Evolutionary conservation across 1,284 basidiomycete species (phyloP).

Genomic region (Cryptococcus sp.): DNA sequence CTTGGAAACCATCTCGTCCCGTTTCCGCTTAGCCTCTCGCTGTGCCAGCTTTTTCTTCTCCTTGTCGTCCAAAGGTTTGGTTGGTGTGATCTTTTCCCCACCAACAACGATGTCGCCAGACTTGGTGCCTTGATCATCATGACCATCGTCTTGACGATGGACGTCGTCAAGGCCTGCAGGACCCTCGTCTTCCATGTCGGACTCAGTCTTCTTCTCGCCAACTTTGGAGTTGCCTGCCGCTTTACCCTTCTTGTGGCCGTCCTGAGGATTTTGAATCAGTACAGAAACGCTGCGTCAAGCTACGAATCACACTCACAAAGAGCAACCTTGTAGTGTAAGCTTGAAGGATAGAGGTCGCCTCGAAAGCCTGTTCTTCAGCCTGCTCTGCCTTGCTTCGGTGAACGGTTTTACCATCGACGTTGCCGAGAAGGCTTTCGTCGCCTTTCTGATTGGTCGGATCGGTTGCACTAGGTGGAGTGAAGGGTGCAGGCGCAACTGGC

Average conservation of each 20-base stretch:
- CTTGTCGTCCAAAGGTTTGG: conserved; percentile 37
- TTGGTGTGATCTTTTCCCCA: conserved; percentile 33
- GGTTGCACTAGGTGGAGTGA: conserved; percentile 51
- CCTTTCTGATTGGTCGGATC: conserved; percentile 53
- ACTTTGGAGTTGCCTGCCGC: conserved; percentile 51
- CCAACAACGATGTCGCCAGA: conserved; percentile 37
- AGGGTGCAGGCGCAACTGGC: conserved; percentile 52
- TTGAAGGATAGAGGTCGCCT: conserved; percentile 50
- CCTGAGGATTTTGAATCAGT: conserved; percentile 12
- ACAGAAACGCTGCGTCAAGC: no score
- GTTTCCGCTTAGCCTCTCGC: conserved; percentile 50
- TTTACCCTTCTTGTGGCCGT: conserved; percentile 41
- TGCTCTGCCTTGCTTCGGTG: conserved; percentile 54
- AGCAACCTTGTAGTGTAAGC: conserved; percentile 49
- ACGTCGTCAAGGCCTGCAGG: conserved; percentile 3
- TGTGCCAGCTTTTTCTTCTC: conserved; percentile 47
- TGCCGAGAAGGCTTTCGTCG: conserved; percentile 52
- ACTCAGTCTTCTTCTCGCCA: conserved; percentile 42
- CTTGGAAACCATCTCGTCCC: conserved; percentile 51
- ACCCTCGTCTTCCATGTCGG: conserved; percentile 34
- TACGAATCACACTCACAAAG: conserved; percentile 28
- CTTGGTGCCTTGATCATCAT: conserved; percentile 33
- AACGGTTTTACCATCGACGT: conserved; percentile 45
- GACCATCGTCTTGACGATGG: conserved; percentile 9
- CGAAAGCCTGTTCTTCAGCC: conserved; percentile 55